Evolutionary conservation across 208 protist genomes (phyloP).

Genomic region (Acanthamoeba quina): DNA sequence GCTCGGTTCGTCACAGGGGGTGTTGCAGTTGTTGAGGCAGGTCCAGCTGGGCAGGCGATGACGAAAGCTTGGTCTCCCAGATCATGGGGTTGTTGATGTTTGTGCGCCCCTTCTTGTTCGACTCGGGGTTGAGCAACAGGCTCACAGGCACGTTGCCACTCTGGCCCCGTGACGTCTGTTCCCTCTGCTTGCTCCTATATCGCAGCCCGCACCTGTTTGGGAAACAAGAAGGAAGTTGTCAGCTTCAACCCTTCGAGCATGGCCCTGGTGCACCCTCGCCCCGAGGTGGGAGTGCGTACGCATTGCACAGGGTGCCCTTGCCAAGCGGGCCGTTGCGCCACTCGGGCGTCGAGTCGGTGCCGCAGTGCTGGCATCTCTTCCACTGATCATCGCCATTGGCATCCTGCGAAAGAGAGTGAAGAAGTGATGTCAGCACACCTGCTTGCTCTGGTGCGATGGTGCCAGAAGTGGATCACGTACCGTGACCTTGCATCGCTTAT

Average conservation of each 20-base stretch:
- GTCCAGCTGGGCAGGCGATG: neutral
- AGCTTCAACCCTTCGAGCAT: neutral
- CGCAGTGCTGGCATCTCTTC: constrained; percentile 14
- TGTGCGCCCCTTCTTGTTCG: constrained; percentile 19
- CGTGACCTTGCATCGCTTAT: constrained; percentile 47
- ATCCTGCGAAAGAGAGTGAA: neutral
- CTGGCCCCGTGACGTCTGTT: neutral
- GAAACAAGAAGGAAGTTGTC: neutral
- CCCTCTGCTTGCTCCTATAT: constrained; percentile 33
- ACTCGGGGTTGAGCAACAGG: neutral
- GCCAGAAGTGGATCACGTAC: neutral
- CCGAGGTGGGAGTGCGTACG: neutral
- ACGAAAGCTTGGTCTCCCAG: constrained; percentile 51
- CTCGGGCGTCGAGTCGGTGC: constrained; percentile 25
- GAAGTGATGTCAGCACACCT: neutral
- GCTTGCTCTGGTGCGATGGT: too few species aligned
- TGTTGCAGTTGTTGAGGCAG: neutral
- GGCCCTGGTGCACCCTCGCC: neutral
- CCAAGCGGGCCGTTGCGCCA: constrained; percentile 30
- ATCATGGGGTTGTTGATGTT: constrained; percentile 62
- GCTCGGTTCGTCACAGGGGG: too few species aligned
- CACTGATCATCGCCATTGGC: neutral
- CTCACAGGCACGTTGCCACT: constrained; percentile 13
- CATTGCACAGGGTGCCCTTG: constrained; percentile 69
- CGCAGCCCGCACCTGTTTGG: neutral